A percentile compares a stretch with the other conserved stretches of the same genome.
phyloP scores from a whole-genome alignment of 306 rosid genomes.

The Cajanus cajan region DNA sequence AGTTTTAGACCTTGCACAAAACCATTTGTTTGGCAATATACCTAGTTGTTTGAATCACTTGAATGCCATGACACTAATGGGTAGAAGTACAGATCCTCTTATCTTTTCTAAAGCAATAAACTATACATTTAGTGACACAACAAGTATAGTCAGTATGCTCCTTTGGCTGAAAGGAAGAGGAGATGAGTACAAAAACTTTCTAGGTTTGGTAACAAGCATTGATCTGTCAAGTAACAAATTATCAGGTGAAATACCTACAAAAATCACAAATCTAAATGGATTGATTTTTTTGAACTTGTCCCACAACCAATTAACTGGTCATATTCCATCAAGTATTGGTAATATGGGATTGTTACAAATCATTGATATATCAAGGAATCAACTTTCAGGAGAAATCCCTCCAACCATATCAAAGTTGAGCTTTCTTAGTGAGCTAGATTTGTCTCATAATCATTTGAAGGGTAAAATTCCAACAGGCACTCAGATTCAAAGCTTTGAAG shows the following conservation, averaged over 20 bases:
- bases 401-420: constrained; percentile 6
- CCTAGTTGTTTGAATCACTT: constrained; percentile 32
- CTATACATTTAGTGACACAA: no score
- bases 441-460: constrained; percentile 33
- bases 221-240: not conserved
- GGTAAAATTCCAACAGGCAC: constrained; percentile 33
- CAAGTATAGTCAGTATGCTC: not conserved
- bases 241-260: not conserved
- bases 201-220: not conserved
- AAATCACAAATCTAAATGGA: not conserved
- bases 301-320: constrained; percentile 22
- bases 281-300: constrained; percentile 33
- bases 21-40: constrained; percentile 12
- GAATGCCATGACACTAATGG: constrained; percentile 16
- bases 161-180: not conserved
- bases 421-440: constrained; percentile 18
- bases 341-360: constrained; percentile 3
- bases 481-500: constrained; percentile 33
- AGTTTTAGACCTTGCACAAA: constrained; percentile 28
- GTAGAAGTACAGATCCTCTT: not conserved
- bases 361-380: constrained; percentile 35
- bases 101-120: not conserved
- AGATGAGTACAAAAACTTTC: not conserved
- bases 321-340: constrained; percentile 24
- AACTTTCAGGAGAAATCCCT: constrained; percentile 33